Evolutionary conservation across 768 basidiomycete species (phyloP).

Genomic region (Collybia nuda): DNA sequence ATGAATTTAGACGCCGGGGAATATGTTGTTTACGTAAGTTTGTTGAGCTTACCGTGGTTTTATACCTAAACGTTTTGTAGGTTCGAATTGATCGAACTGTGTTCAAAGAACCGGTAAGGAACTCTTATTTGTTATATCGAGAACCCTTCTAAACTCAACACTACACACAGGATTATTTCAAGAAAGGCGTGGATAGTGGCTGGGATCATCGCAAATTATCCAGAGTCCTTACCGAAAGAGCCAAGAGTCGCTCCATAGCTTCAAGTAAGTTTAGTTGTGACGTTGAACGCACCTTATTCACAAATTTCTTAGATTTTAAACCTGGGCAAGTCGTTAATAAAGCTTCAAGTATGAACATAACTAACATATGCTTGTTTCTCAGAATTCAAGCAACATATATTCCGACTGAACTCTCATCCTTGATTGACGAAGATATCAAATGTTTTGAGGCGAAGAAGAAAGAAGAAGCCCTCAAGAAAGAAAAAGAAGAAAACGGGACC

Average conservation of each 20-base stretch:
- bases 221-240: constrained; percentile 39
- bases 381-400: constrained; percentile 29
- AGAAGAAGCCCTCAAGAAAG: constrained; percentile 21
- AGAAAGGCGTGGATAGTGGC: constrained; percentile 25
- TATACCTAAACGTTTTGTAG: constrained; percentile 10
- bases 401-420: constrained; percentile 30
- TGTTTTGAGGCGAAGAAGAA: constrained; percentile 28
- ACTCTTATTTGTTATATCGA: background rate
- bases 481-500: constrained; percentile 17
- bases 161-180: constrained; percentile 18
- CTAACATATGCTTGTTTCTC: background rate
- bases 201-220: constrained; percentile 39
- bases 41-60: background rate
- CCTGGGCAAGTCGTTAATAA: constrained; percentile 25
- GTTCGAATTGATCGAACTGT: constrained; percentile 31
- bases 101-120: constrained; percentile 20
- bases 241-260: constrained; percentile 46
- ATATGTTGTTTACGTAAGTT: constrained; percentile 43
- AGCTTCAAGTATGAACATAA: background rate
- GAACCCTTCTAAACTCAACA: background rate
- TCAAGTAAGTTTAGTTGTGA: constrained; percentile 32
- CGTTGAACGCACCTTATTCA: background rate
- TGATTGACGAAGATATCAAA: constrained; percentile 35
- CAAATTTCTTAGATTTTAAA: constrained; percentile 25
- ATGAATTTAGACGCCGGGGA: constrained; percentile 39